Evolutionary conservation across 2,329 filamentous ascomycete genomes (phyloP).

Genomic region (Aspergillus vadensis): DNA sequence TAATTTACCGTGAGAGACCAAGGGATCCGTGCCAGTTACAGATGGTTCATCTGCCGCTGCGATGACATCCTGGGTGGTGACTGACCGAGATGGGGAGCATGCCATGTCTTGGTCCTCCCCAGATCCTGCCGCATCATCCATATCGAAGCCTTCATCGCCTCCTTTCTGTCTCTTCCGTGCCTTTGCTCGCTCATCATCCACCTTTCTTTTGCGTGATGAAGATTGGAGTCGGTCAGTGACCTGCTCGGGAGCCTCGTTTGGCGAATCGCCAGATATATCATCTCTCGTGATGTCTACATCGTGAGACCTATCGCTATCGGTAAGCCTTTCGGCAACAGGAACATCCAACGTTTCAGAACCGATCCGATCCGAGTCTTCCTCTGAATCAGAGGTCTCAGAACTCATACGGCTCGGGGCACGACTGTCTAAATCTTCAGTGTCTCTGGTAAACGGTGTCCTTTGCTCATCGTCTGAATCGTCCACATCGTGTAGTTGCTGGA

Average conservation of each 20-base stretch:
- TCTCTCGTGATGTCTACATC: slow-evolving; percentile 22
- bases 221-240: slow-evolving; percentile 55
- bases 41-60: background rate
- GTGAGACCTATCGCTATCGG: slow-evolving; percentile 8
- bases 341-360: slow-evolving; percentile 29
- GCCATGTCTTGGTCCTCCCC: background rate
- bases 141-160: slow-evolving; percentile 76
- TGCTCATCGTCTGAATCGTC: slow-evolving; percentile 87
- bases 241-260: slow-evolving; percentile 28
- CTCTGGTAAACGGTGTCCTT: slow-evolving; percentile 65
- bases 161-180: slow-evolving; percentile 80
- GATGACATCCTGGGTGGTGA: background rate
- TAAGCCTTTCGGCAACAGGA: slow-evolving; percentile 19
- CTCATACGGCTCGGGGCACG: slow-evolving; percentile 73
- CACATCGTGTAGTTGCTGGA: slow-evolving; percentile 73
- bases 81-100: background rate
- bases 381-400: slow-evolving; percentile 54
- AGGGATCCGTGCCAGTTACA: background rate
- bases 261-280: slow-evolving; percentile 25
- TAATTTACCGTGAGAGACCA: background rate
- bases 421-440: slow-evolving; percentile 85
- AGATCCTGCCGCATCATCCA: slow-evolving; percentile 40
- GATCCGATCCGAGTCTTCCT: slow-evolving; percentile 46
- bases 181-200: slow-evolving; percentile 67
- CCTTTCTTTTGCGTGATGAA: slow-evolving; percentile 70